Evolutionary conservation across 257 asterid genomes (phyloP), one percentile per base, ranked within the genome.

Genomic region (Lavandula angustifolia): DNA sequence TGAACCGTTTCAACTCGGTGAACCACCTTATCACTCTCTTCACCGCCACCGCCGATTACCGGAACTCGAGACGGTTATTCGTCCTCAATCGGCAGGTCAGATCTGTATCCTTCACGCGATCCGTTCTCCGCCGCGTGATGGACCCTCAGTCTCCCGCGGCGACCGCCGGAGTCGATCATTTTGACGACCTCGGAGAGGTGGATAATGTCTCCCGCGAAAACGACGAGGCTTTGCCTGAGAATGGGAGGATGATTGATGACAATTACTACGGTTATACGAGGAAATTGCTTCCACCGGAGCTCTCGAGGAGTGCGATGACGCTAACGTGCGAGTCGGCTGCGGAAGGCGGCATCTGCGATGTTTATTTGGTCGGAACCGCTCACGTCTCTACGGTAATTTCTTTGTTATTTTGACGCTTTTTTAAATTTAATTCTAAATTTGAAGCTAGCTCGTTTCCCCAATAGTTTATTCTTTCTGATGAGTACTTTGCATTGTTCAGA

Each of bases 351-450:
- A 66, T 81, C 62, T 89, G 97, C 69, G 94, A 92, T 69, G 94
- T 92, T 38, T 87, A 87, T 77, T 52, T 92, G 72, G 87, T 89
- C 38, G 97, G 99, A 32, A 92, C 97, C 2, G 95, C 95, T 32
- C 97, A 92, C 66, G 97, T 89, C 67, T 89, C 98, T 42, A 47
- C 76, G 89, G 96, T 92, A 79, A 56, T 54, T 46, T 22, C 27
- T 4, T 9, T 33, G 6, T 38, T 38, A 5, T 38, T 38, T 38
- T 38, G 9, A 38, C 9, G 43, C 9, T 38, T 38, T 5, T 38
- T 8, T 38, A 2, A 2, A 9, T 38, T 38, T 6, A 2, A 2
- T 8, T 38, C 9, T 7, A 5, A 38, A 5, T 5, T 38, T 6
- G 43, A 38, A 6, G 9, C 9, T 2, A 5, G 3, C 9, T 6